A percentile compares a stretch with the other conserved stretches of the same genome.
Conservation (phyloP, 2,329 filamentous ascomycete genomes). For the Nemania sp. region DNA sequence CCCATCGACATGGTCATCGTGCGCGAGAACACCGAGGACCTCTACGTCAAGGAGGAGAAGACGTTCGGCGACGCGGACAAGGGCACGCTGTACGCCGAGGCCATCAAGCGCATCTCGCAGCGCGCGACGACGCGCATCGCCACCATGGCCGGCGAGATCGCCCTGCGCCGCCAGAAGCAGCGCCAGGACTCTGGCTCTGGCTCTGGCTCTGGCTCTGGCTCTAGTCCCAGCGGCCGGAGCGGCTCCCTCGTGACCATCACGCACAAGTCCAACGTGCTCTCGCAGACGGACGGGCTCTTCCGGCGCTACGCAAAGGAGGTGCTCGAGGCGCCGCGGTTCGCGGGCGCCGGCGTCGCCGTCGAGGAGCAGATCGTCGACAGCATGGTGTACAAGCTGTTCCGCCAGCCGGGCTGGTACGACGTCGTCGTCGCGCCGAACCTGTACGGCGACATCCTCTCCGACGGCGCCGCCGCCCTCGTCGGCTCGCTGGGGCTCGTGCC, state of each 20-base stretch:
- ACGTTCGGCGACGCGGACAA: constrained; percentile 73
- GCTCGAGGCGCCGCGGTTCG: constrained; percentile 69
- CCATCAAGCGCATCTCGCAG: constrained; percentile 95
- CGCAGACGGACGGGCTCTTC: constrained; percentile 96
- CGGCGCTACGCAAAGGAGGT: constrained; percentile 76
- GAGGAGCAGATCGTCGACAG: constrained; percentile 99
- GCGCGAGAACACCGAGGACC: constrained; percentile 97
- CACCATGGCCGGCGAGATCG: constrained; percentile 93
- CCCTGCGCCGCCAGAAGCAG: constrained; percentile 81
- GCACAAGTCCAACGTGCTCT: constrained; percentile 97
- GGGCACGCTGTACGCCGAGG: constrained; percentile 84
- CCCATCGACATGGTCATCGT: constrained; percentile 97
- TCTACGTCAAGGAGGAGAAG: constrained; percentile 96
- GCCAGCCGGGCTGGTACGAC: constrained; percentile 92
- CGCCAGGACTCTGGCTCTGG: constrained; percentile 51
- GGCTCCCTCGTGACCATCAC: constrained; percentile 88
- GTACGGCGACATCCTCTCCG: constrained; percentile 95
- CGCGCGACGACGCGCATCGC: constrained; percentile 84
- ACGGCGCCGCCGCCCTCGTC: constrained; percentile 92
- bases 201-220: neutral
- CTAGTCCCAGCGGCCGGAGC: constrained; percentile 38
- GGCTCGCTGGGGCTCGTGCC: constrained; percentile 91
- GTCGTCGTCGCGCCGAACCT: constrained; percentile 97
- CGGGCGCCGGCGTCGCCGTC: constrained; percentile 59
- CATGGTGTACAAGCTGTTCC: constrained; percentile 99